These are phyloP conservation scores for Prunus yedoensis DNA, from an alignment of 331 rosid genomes.

Conservation along the genomic window DNA sequence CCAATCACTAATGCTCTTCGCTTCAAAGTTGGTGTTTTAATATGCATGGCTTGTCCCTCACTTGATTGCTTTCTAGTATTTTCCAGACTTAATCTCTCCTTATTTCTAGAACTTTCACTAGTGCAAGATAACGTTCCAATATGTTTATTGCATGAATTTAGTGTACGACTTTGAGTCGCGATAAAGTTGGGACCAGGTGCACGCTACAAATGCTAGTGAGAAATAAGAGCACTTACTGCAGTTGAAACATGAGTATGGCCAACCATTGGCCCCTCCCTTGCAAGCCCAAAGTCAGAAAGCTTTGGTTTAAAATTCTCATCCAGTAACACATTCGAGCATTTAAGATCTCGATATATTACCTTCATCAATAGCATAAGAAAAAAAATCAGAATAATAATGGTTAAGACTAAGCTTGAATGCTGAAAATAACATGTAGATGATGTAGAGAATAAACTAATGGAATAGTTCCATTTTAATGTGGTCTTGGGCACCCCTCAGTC, in stretches of 20 bases:
- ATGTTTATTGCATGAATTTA: too few species aligned
- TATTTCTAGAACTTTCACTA: too few species aligned
- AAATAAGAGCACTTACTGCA: constrained; percentile 54
- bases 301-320: constrained; percentile 68
- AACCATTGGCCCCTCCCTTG: constrained; percentile 75
- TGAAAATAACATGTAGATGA: not conserved
- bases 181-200: not conserved
- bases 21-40: too few species aligned
- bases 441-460: not conserved
- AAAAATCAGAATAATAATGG: not conserved
- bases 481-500: not conserved
- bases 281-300: constrained; percentile 90
- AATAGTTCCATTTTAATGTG: not conserved
- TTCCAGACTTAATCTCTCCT: too few species aligned
- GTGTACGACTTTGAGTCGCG: not conserved
- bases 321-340: constrained; percentile 63
- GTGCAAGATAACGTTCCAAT: not conserved
- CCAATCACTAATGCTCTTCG: too few species aligned
- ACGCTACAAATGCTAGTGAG: not conserved
- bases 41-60: too few species aligned
- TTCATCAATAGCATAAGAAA: constrained; percentile 22
- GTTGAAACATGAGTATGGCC: constrained; percentile 86
- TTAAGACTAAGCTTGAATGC: not conserved
- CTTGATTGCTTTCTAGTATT: too few species aligned
- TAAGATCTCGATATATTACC: constrained; percentile 80